These are phyloP conservation scores for Balamuthia mandrillaris DNA, from an alignment of 208 protist species.

Conservation along the genomic window DNA sequence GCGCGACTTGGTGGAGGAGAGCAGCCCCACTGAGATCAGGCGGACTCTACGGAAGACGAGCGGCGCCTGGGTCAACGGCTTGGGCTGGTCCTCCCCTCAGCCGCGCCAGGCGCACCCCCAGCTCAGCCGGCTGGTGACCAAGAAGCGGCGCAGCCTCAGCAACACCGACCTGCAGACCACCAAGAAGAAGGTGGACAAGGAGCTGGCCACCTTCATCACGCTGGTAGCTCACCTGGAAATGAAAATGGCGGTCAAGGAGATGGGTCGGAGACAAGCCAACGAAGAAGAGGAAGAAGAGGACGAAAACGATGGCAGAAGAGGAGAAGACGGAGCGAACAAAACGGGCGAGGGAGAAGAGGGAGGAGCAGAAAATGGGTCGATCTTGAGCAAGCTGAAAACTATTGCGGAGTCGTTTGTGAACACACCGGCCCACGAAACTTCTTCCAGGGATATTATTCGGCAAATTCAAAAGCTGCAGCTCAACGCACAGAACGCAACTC, in stretches of 20 bases:
- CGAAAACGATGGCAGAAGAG: too few relatives aligned
- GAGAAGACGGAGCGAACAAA: too few relatives aligned
- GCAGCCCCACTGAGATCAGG: too few relatives aligned
- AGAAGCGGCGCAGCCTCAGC: conserved; percentile 7
- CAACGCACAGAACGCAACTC: not conserved
- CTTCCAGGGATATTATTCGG: not conserved
- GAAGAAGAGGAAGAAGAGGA: not conserved
- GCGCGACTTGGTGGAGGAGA: too few relatives aligned
- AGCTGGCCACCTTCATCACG: not conserved
- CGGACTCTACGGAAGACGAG: too few relatives aligned
- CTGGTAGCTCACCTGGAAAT: conserved; percentile 3
- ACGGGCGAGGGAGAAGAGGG: not conserved
- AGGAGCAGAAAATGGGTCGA: not conserved
- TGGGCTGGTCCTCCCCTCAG: too few relatives aligned
- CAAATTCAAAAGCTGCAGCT: conserved; percentile 21
- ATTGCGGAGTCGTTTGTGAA: conserved; percentile 1
- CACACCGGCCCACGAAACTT: not conserved
- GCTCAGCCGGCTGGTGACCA: too few relatives aligned
- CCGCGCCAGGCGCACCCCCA: too few relatives aligned
- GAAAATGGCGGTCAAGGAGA: not conserved
- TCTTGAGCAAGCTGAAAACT: not conserved
- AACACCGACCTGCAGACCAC: not conserved
- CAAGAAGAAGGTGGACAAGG: conserved; percentile 13
- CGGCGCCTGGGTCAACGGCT: too few relatives aligned
- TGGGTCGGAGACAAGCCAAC: not conserved